phyloP scores from a whole-genome alignment of 306 rosid genomes.

The Fragaria vesca region DNA sequence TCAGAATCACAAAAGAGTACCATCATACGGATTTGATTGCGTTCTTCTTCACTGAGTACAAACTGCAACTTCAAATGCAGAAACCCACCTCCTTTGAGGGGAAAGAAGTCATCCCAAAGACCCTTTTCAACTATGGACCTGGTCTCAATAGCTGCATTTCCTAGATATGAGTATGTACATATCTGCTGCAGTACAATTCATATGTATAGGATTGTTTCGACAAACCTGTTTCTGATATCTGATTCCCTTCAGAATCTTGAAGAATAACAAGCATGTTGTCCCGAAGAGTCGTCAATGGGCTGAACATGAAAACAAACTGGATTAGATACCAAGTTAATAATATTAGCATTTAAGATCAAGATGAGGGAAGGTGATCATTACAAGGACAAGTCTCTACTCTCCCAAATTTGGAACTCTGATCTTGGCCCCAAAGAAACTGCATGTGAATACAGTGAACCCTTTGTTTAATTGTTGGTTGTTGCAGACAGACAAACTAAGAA shows the following conservation, averaged over 20 bases:
- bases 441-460: constrained; percentile 20
- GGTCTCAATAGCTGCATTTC: constrained; percentile 50
- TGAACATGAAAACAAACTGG: constrained; percentile 30
- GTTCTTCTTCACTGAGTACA: constrained; percentile 73
- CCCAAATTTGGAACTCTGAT: constrained; percentile 53
- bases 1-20: constrained; percentile 31
- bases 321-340: constrained; percentile 14
- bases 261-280: constrained; percentile 63
- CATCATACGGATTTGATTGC: constrained; percentile 66
- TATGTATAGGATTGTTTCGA: constrained; percentile 13
- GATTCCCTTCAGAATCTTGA: constrained; percentile 62
- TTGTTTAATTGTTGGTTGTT: not conserved
- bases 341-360: constrained; percentile 8
- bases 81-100: constrained; percentile 62
- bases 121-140: constrained; percentile 77
- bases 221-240: constrained; percentile 65
- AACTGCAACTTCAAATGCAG: constrained; percentile 76
- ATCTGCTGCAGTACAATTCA: constrained; percentile 18
- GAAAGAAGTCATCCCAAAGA: constrained; percentile 69
- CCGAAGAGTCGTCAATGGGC: constrained; percentile 75
- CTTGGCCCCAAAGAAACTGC: constrained; percentile 88
- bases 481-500: not conserved
- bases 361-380: constrained; percentile 33
- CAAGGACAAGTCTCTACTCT: constrained; percentile 78
- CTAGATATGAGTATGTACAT: constrained; percentile 22